Conservation (phyloP, 139 green algal species). For the Eudorina sp. region DNA sequence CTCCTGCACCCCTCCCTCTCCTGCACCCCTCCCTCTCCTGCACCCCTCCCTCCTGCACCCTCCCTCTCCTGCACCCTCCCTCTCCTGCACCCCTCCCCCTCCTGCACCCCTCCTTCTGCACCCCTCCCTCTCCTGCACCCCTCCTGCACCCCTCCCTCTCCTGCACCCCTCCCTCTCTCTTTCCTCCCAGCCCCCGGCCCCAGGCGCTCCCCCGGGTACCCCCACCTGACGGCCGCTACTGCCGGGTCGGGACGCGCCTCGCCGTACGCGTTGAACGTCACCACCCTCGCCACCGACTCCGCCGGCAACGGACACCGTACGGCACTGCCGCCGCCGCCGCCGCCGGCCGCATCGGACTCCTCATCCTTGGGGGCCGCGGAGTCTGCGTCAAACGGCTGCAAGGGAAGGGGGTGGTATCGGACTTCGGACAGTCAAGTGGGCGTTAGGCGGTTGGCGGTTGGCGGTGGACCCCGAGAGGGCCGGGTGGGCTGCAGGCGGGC, state of each 20-base stretch:
- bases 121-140: neutral
- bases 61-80: too few relatives aligned
- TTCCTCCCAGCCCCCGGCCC: neutral
- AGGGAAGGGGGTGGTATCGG: neutral
- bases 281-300: neutral
- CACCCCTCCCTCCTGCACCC: too few relatives aligned
- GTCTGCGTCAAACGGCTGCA: neutral
- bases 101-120: neutral
- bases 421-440: neutral
- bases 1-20: neutral
- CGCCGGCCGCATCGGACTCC: neutral
- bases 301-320: neutral
- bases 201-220: neutral
- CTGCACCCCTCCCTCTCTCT: neutral
- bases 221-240: constrained; percentile 5
- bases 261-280: constrained; percentile 25
- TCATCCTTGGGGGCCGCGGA: neutral
- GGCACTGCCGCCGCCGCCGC: neutral
- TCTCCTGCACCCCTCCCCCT: neutral
- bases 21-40: too few relatives aligned
- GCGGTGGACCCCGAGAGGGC: too few relatives aligned
- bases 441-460: too few relatives aligned
- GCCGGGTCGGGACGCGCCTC: neutral
- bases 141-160: too few relatives aligned
- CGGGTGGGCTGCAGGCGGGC: too few relatives aligned